Conservation (phyloP, 148 eudicot species). For the Chenopodium quinoa region DNA sequence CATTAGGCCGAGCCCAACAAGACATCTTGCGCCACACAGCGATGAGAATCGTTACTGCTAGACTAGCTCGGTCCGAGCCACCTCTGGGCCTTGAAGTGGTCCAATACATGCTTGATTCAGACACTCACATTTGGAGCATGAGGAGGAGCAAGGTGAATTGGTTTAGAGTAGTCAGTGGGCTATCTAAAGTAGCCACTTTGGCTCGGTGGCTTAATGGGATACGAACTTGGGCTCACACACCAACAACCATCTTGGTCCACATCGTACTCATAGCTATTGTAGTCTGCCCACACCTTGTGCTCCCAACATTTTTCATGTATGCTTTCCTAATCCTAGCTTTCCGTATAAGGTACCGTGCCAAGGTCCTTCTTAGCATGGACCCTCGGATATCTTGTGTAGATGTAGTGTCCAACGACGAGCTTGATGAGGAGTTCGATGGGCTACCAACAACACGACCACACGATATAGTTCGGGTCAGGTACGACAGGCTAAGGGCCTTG, state of each 20-base stretch:
- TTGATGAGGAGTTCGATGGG: slow-evolving; percentile 87
- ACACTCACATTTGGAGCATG: slow-evolving; percentile 85
- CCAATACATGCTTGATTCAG: slow-evolving; percentile 76
- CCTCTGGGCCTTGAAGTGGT: slow-evolving; percentile 82
- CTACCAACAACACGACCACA: slow-evolving; percentile 57
- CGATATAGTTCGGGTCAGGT: slow-evolving; percentile 65
- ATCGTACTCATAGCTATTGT: slow-evolving; percentile 53
- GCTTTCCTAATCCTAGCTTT: slow-evolving; percentile 61
- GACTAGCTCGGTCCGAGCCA: slow-evolving; percentile 78
- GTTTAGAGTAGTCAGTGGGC: slow-evolving; percentile 66
- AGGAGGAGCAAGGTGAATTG: slow-evolving; percentile 84
- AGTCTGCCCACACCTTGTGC: slow-evolving; percentile 61
- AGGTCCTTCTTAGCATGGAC: slow-evolving; percentile 54
- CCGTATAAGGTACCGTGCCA: slow-evolving; percentile 52
- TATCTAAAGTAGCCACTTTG: slow-evolving; percentile 58
- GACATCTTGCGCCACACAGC: slow-evolving; percentile 76
- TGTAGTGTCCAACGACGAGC: slow-evolving; percentile 56
- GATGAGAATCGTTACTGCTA: slow-evolving; percentile 63
- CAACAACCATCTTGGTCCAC: slow-evolving; percentile 72
- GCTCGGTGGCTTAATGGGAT: slow-evolving; percentile 65
- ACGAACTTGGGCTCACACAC: slow-evolving; percentile 70
- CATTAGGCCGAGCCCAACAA: slow-evolving; percentile 72
- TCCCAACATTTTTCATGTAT: slow-evolving; percentile 70
- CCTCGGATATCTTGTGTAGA: slow-evolving; percentile 63
- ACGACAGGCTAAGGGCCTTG: slow-evolving; percentile 71